Evolutionary conservation across 2,329 filamentous ascomycete species (phyloP), one percentile per base, ranked within the genome.

Genomic region (Berkeleyomyces basicola): DNA sequence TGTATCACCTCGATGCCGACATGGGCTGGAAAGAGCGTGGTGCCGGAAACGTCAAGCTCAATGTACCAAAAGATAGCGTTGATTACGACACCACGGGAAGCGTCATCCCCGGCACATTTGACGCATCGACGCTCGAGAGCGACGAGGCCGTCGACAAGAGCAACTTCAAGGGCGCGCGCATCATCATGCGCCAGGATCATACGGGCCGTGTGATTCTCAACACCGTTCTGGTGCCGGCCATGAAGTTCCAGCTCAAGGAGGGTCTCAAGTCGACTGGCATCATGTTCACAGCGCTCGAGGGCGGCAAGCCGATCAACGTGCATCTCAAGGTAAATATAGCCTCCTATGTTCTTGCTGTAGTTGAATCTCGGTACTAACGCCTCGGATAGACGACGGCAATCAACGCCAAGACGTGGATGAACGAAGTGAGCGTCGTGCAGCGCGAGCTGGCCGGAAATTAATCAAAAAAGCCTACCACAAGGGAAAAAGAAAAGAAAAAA

Each of bases 111-210:
- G 77, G 77, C 33, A 78, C 76, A 14, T 84, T 84, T 65, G 80
- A 84, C 67, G 76, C 77, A 16, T 82, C 81, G 4, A 71, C 71
- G 14, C 69, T 81, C 3, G 47, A 70, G 67, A 3, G 68, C 67
- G 23, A 70, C 68, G 46, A 68, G 67, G 1, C 23, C 23, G 23
- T 58, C 64, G 49, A 55, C 36, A 58, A 37, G 2, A 44, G 58
- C 7, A 43, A 58, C 23, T 73, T 76, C 60, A 79, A 79, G 67
- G 76, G 82, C 63, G 79, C 86, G 33, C 86, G 92, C 49, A 81
- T 97, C 67, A 81, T 97, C 65, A 90, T 96, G 84, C 86, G 92
- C 16, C 90, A 95, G 67, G 91, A 96, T 69, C 90, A 90, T 65
- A 93, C 89, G 0, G 84, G 91, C 69, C 83, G 90, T 31, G 84